Conservation (phyloP, 2,329 filamentous ascomycete genomes). For the Juglanconis oblonga region DNA sequence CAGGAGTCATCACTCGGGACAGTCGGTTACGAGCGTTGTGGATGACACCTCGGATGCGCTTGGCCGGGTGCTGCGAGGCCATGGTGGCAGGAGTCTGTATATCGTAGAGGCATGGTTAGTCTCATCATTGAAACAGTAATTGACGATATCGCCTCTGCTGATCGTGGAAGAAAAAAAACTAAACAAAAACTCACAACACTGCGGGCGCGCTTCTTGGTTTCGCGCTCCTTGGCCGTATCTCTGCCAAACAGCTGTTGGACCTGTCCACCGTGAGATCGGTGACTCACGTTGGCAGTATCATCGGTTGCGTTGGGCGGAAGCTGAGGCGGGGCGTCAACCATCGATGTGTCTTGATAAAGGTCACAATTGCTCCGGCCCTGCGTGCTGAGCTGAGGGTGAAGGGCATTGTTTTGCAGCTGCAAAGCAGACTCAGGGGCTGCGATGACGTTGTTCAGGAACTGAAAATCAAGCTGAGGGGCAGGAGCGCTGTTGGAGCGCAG, state of each 20-base stretch:
- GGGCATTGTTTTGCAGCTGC: too few relatives aligned
- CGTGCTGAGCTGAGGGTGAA: too few relatives aligned
- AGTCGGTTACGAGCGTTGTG: slow-evolving; percentile 3
- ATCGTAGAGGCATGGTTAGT: not conserved
- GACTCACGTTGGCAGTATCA: not conserved
- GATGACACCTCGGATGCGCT: slow-evolving; percentile 2
- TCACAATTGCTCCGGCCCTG: too few relatives aligned
- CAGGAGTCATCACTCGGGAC: not conserved
- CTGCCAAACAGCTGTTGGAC: not conserved
- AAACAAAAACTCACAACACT: not conserved
- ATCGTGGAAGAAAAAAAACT: too few relatives aligned
- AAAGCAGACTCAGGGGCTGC: too few relatives aligned
- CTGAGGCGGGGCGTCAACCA: not conserved
- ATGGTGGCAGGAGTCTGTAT: not conserved
- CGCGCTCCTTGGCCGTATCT: not conserved
- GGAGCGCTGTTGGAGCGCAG: too few relatives aligned
- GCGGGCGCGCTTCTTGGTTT: not conserved
- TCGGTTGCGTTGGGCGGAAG: not conserved
- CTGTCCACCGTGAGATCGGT: not conserved
- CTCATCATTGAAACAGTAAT: not conserved
- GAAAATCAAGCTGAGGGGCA: too few relatives aligned
- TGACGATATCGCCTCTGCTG: not conserved
- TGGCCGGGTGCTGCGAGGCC: not conserved
- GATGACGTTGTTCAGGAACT: too few relatives aligned
- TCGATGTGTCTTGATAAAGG: not conserved